Conservation (phyloP, 1,139 yeast genomes). For the Hemisphaericaspora xylanilytica region DNA sequence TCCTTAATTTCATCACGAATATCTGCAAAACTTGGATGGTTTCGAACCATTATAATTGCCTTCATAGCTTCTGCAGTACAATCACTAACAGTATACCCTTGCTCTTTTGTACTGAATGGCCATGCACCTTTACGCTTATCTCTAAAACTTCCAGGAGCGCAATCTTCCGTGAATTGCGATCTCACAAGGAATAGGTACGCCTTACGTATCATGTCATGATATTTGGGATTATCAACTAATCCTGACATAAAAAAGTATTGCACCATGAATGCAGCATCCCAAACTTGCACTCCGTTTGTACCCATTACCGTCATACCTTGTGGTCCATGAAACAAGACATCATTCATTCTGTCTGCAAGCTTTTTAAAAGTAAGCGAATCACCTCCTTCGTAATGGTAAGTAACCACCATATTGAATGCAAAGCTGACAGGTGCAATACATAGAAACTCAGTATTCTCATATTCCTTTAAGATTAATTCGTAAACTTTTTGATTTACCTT, state of each 20-base stretch:
- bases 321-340: conserved; percentile 79
- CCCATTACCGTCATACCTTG: conserved; percentile 95
- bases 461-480: conserved; percentile 69
- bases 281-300: conserved; percentile 95
- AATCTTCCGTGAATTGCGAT: conserved; percentile 82
- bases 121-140: conserved; percentile 90
- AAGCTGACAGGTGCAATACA: conserved; percentile 94
- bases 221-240: conserved; percentile 66
- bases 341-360: conserved; percentile 63
- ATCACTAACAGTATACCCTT: conserved; percentile 95
- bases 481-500: conserved; percentile 54
- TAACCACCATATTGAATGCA: conserved; percentile 77
- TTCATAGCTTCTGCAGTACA: conserved; percentile 96
- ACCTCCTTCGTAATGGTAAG: conserved; percentile 65
- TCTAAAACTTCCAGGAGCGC: conserved; percentile 75
- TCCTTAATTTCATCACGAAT: conserved; percentile 21
- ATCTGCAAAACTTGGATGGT: conserved; percentile 49
- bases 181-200: conserved; percentile 73
- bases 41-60: conserved; percentile 88
- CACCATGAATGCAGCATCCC: conserved; percentile 93
- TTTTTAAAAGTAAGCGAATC: conserved; percentile 60
- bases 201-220: conserved; percentile 55
- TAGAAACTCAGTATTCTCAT: conserved; percentile 72
- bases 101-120: conserved; percentile 95
- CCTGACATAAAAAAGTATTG: conserved; percentile 85